phyloP scores from a whole-genome alignment of 164 flowering plant species.

The Macadamia tetraphylla region DNA sequence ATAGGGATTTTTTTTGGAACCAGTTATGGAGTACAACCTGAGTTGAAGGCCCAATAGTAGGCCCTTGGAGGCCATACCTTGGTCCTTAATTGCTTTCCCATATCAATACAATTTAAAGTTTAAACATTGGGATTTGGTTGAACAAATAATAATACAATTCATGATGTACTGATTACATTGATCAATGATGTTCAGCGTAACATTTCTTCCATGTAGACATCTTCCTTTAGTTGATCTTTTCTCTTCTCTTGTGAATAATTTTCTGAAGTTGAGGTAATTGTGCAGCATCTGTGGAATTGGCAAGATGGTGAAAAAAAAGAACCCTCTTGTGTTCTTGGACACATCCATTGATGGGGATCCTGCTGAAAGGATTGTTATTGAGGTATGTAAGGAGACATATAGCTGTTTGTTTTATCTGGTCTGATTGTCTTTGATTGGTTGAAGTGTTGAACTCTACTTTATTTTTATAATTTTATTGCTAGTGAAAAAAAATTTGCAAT shows the following conservation, averaged over 20 bases:
- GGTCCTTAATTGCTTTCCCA: too few relatives aligned
- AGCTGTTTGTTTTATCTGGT: neutral
- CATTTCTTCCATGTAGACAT: neutral
- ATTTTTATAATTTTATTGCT: neutral
- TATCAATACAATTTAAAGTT: too few relatives aligned
- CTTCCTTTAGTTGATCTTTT: neutral
- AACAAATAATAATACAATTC: neutral
- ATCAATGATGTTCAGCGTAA: neutral
- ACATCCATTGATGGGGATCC: slow-evolving; percentile 60
- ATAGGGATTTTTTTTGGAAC: too few relatives aligned
- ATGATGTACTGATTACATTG: neutral
- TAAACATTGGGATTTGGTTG: too few relatives aligned
- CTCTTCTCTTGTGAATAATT: neutral
- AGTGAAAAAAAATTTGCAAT: neutral
- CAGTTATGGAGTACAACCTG: too few relatives aligned
- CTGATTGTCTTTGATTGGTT: slow-evolving; percentile 2
- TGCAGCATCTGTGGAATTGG: slow-evolving; percentile 9
- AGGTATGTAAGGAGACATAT: slow-evolving; percentile 34
- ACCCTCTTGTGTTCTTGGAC: slow-evolving; percentile 68
- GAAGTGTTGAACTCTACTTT: neutral
- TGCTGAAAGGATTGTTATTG: slow-evolving; percentile 51
- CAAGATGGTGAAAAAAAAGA: slow-evolving; percentile 60
- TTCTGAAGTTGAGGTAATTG: slow-evolving; percentile 7
- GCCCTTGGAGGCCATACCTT: too few relatives aligned
- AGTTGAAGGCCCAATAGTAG: too few relatives aligned